Evolutionary conservation across 73 alveolate species (phyloP), one percentile per base, ranked within the genome.

Genomic region (Paramecium octaurelia): DNA sequence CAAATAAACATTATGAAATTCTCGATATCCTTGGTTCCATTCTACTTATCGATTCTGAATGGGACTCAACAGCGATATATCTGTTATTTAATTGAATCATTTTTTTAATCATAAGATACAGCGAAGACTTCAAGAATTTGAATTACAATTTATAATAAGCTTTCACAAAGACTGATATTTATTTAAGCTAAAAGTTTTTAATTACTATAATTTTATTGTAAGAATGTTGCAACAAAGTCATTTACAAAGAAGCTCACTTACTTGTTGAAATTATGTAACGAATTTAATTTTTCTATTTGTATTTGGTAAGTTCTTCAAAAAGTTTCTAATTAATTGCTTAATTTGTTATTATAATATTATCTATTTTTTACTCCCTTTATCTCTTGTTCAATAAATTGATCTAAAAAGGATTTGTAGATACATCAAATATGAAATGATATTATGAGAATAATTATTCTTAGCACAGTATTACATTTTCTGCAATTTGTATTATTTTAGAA

Each of bases 41-140:
- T 34, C 98, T 88, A 31, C 92, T 54, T 68, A 93, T 93, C 36
- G 93, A 92, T 58, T 95, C 98, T 35, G 92, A 59, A 93, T 95
- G 93, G 59, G 96, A 92, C 50, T 95, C 98, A 31, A 97, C 98
- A 21, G 95, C 93, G 0, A 97, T 96, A 69, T 95, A 95, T 59
- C 98, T 90, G 35, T 95, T 93, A 12, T 88, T 92, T 31, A 95
- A 86, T 90, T 95, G 92, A 43, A 93, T 96, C 11, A 87, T 86
- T 23, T 92, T 85, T 48, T n/a, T n/a, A n/a, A n/a, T n/a, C 5
- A 69, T 9, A 27, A 69, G 29, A 6, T 69, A 69, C 86, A 8
- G 29, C 23, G 31, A 69, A 93, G 58, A 93, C 97, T 42, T 57
- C 92, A 4, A 96, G 97, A 43, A 68, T 93, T 50, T 93, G 48